Conservation (phyloP, 441 rosid genomes). For the Syzygium syzygioides region DNA sequence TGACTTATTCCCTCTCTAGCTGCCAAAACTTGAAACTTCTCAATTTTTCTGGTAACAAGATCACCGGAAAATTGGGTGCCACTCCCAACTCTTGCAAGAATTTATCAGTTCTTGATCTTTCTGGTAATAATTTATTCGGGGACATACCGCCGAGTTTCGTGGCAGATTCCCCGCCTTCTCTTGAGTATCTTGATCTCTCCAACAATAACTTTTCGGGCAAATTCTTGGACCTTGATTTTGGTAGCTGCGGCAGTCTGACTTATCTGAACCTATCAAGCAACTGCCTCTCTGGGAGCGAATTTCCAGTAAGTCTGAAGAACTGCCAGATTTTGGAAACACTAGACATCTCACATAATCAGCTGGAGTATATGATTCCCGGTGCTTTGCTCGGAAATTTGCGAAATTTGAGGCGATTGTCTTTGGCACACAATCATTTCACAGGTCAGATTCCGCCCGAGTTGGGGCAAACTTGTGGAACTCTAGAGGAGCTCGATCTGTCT, state of each 20-base stretch:
- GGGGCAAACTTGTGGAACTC: slow-evolving; percentile 43
- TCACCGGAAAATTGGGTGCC: slow-evolving; percentile 34
- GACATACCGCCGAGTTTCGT: slow-evolving; percentile 38
- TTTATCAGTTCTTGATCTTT: slow-evolving; percentile 58
- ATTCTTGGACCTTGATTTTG: slow-evolving; percentile 52
- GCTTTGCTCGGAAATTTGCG: slow-evolving; percentile 34
- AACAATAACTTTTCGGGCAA: slow-evolving; percentile 64
- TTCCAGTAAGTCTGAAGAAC: slow-evolving; percentile 43
- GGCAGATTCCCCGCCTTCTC: slow-evolving; percentile 31
- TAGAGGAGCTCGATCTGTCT: slow-evolving; percentile 69
- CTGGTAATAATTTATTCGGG: slow-evolving; percentile 48
- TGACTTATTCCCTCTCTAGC: slow-evolving; percentile 27
- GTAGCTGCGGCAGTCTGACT: slow-evolving; percentile 53
- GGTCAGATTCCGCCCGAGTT: slow-evolving; percentile 67
- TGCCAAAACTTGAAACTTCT: slow-evolving; percentile 54
- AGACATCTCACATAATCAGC: slow-evolving; percentile 59
- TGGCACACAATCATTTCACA: slow-evolving; percentile 51
- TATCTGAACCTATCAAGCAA: slow-evolving; percentile 53
- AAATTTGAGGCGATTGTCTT: slow-evolving; percentile 47
- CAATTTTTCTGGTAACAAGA: slow-evolving; percentile 47
- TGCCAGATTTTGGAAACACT: slow-evolving; percentile 56
- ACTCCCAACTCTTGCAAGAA: slow-evolving; percentile 32
- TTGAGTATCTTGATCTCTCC: slow-evolving; percentile 63
- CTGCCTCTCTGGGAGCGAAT: slow-evolving; percentile 44
- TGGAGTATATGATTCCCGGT: slow-evolving; percentile 54